A percentile compares a stretch with the other conserved stretches of the same genome.
Conservation (phyloP, 257 asterid genomes). For the Datura wrightii region DNA sequence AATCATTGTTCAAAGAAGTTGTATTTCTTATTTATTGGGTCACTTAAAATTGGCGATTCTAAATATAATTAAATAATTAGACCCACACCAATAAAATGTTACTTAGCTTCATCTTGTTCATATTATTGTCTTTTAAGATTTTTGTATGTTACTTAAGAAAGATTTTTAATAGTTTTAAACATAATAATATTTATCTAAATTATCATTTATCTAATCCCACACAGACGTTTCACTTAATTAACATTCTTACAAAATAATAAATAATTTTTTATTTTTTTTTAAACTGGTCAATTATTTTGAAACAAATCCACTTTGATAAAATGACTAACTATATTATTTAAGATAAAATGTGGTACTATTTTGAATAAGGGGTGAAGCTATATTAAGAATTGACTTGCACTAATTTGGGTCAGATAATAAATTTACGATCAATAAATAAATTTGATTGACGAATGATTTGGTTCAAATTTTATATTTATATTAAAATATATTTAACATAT, state of each 20-base stretch:
- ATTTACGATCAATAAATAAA: too few species aligned
- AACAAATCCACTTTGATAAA: background rate
- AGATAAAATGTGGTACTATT: background rate
- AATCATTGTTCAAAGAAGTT: conserved; percentile 29
- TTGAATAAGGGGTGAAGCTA: background rate
- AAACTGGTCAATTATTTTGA: too few species aligned
- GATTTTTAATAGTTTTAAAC: background rate
- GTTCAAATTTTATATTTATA: background rate
- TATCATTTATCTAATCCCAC: background rate
- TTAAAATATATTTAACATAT: background rate
- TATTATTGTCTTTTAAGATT: background rate
- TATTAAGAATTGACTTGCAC: too few species aligned
- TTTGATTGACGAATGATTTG: background rate
- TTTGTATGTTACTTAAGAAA: background rate
- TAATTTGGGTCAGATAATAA: too few species aligned
- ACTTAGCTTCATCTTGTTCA: conserved; percentile 16
- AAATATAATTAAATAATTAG: background rate
- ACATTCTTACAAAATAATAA: background rate
- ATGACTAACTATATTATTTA: background rate
- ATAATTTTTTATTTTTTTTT: too few species aligned
- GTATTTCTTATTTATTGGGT: conserved; percentile 28
- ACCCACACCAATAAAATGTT: background rate
- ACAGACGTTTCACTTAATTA: background rate
- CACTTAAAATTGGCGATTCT: conserved; percentile 17
- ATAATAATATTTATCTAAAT: background rate